phyloP scores from a whole-genome alignment of 139 green algal genomes.

The Chlamydomonas sp. region DNA sequence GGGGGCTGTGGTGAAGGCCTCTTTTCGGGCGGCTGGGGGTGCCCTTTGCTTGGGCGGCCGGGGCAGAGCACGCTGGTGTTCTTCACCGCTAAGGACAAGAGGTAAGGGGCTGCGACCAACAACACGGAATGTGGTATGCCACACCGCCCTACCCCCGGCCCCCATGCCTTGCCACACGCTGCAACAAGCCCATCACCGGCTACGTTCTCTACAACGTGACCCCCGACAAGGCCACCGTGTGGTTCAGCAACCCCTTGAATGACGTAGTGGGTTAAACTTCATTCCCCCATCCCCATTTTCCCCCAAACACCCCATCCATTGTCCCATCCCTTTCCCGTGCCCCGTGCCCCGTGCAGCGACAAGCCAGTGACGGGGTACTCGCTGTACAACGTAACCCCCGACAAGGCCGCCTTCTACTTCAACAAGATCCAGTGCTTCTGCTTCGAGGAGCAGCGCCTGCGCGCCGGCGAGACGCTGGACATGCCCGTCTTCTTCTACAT shows the following conservation, averaged over 20 bases:
- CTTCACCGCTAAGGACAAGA: conserved; percentile 94
- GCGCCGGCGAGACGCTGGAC: conserved; percentile 86
- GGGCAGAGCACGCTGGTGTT: conserved; percentile 97
- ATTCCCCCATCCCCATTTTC: no score
- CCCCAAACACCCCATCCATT: no score
- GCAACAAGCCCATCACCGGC: conserved; percentile 76
- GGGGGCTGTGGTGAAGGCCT: no score
- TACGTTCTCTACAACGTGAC: conserved; percentile 99
- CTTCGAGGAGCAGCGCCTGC: conserved; percentile 95
- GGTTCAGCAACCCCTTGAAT: conserved; percentile 99
- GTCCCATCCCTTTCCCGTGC: no score
- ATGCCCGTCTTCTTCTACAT: conserved; percentile 99
- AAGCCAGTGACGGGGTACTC: conserved; percentile 87
- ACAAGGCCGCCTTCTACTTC: conserved; percentile 93
- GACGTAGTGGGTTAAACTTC: no score
- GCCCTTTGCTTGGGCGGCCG: conserved; percentile 70
- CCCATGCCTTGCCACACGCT: conserved; percentile 6
- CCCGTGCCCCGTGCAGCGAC: conserved; percentile 52
- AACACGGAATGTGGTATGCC: no score
- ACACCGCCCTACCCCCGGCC: no score
- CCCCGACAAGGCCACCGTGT: conserved; percentile 86
- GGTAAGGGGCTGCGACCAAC: conserved; percentile 16
- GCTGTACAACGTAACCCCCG: conserved; percentile 97
- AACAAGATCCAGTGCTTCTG: conserved; percentile 99
- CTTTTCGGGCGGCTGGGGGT: no score